These are phyloP conservation scores for Candida nanaspora DNA, from an alignment of 805 yeast species.

Conservation along the genomic window DNA sequence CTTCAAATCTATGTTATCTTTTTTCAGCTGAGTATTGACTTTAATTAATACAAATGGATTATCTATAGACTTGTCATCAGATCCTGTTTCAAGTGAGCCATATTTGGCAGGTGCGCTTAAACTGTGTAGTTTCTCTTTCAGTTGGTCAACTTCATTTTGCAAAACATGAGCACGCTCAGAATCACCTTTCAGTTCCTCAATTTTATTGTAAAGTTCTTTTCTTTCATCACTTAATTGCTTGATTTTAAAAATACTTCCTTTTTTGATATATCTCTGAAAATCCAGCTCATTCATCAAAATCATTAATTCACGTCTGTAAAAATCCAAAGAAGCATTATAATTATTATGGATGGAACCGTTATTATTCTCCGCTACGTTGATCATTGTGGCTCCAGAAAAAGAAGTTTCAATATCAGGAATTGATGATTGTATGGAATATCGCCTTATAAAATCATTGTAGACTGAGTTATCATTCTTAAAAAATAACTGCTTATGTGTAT, in stretches of 20 bases:
- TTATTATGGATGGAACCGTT: too few relatives aligned
- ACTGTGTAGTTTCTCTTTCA: not conserved
- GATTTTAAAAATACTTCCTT: constrained; percentile 21
- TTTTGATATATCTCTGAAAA: constrained; percentile 46
- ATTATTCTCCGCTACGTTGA: too few relatives aligned
- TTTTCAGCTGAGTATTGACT: too few relatives aligned
- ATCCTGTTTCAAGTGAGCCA: not conserved
- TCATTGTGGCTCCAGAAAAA: not conserved
- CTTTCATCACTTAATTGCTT: constrained; percentile 25
- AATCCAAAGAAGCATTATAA: constrained; percentile 28
- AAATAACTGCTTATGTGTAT: constrained; percentile 14
- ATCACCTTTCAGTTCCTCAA: not conserved
- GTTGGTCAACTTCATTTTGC: constrained; percentile 4
- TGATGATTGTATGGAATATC: constrained; percentile 2
- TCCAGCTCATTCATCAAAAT: constrained; percentile 54
- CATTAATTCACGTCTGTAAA: constrained; percentile 51
- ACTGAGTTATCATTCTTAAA: constrained; percentile 2
- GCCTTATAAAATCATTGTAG: not conserved
- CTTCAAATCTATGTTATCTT: not conserved
- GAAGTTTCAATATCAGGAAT: not conserved
- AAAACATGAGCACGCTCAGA: not conserved
- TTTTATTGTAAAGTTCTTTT: constrained; percentile 12
- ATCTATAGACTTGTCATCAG: not conserved
- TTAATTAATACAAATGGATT: too few relatives aligned
- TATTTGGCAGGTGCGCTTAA: not conserved